A percentile compares a stretch with the other conserved stretches of the same genome.
Evolutionary conservation across 345 rosid genomes (phyloP).

Genomic region (Chamaenerion angustifolium): DNA sequence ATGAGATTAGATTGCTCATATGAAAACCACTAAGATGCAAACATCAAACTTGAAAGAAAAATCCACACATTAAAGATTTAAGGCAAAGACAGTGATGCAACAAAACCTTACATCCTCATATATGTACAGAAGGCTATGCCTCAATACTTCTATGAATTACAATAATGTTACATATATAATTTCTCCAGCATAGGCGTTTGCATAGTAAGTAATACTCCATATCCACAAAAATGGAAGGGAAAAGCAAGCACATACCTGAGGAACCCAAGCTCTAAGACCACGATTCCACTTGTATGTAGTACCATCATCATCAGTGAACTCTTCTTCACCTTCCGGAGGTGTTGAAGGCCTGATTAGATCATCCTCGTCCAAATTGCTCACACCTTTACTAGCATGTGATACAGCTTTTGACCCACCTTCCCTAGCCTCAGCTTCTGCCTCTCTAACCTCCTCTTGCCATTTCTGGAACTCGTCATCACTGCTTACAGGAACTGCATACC

Average conservation of each 20-base stretch:
- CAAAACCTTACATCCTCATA: too few species aligned
- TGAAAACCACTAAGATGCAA: too few species aligned
- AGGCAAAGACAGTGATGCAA: too few species aligned
- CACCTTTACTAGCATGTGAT: conserved; percentile 20
- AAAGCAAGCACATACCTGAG: conserved; percentile 46
- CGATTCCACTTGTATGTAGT: conserved; percentile 78
- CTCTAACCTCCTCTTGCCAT: conserved; percentile 72
- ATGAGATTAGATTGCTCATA: too few species aligned
- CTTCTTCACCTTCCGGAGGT: conserved; percentile 86
- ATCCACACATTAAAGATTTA: too few species aligned
- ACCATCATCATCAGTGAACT: conserved; percentile 93
- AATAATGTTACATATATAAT: too few species aligned
- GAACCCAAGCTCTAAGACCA: conserved; percentile 70
- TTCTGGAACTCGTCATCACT: conserved; percentile 69
- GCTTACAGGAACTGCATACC: conserved; percentile 30
- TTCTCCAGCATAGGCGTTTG: too few species aligned
- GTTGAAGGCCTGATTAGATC: conserved; percentile 27
- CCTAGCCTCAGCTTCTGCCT: conserved; percentile 66
- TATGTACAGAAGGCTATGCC: too few species aligned
- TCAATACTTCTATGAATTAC: too few species aligned
- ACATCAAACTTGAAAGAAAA: too few species aligned
- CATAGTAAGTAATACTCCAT: not conserved
- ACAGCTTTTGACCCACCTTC: conserved; percentile 35
- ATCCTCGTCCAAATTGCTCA: conserved; percentile 16
- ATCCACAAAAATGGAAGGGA: not conserved